These are phyloP conservation scores for Botrytis elliptica DNA, from an alignment of 2,329 filamentous ascomycete genomes.

Conservation along the genomic window DNA sequence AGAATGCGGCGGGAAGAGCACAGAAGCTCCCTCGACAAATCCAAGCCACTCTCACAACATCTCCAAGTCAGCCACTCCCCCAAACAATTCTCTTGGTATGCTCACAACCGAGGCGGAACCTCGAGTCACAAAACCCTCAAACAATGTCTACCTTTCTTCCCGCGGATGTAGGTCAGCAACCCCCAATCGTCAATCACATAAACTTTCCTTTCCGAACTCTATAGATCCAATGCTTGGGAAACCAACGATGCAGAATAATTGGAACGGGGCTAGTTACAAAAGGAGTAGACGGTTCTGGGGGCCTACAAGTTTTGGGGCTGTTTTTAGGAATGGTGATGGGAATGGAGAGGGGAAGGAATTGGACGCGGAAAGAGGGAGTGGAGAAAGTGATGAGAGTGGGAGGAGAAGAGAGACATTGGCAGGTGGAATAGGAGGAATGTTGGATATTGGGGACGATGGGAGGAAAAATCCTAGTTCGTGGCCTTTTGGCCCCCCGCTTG, in stretches of 20 bases:
- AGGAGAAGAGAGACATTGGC: neutral
- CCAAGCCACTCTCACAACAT: neutral
- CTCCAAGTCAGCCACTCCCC: neutral
- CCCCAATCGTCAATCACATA: neutral
- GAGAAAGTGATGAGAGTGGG: neutral
- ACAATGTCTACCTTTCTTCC: neutral
- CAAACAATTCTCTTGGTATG: neutral
- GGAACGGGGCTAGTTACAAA: conserved; percentile 29
- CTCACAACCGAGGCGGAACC: too few species aligned
- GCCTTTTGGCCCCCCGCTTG: conserved; percentile 29
- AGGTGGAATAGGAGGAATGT: conserved; percentile 26
- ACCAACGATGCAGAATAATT: conserved; percentile 6
- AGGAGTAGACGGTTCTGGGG: conserved; percentile 33
- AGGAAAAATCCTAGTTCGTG: conserved; percentile 31
- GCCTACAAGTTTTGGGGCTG: conserved; percentile 35
- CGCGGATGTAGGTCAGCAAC: neutral
- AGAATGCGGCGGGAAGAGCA: neutral
- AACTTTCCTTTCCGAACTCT: neutral
- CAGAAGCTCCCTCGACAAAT: neutral
- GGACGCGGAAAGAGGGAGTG: too few species aligned
- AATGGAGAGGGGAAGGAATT: neutral
- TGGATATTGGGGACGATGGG: conserved; percentile 33
- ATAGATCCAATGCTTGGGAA: neutral
- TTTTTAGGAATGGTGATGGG: conserved; percentile 29
- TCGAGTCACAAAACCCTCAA: neutral